Evolutionary conservation across 73 alveolate species (phyloP), one percentile per base, ranked within the genome.

Genomic region (Paramecium octaurelia): DNA sequence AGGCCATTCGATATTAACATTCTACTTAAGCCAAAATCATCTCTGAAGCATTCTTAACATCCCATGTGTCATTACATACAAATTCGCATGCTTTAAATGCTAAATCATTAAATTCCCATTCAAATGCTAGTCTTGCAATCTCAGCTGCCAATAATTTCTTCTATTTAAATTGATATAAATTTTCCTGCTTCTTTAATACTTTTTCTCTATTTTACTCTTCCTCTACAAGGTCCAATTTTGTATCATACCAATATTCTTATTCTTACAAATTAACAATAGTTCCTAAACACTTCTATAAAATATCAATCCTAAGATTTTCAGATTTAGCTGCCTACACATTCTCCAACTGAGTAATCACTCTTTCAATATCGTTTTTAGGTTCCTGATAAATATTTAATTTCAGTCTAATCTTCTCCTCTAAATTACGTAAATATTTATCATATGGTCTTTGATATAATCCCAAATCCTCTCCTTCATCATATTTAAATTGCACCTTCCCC

Each of bases 331-430:
- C 96, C 92, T 97, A 97, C 35, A 98, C 99, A 93, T 96, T 98
- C 92, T 98, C 99, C 27, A 98, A 96, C 85, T 98, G 98, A 48
- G 97, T 46, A 8, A 89, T 96, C 35, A 97, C 96, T 93, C 98
- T 95, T 86, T 98, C 99, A 11, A 96, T 87, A 21, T 94, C 96
- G 85, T 95, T 95, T 70, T 98, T 99, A 27, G 99, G 98, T 35
- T 97, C 99, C 27, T 96, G 96, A 70, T 97, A 95, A 16, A 96
- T 50, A 64, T 97, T 95, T 16, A 86, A 89, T 69, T 96, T 96
- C 12, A 97, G 76, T 40, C 85, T 92, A 8, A 97, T 86, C 44
- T 95, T 95, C 88, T 97, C 93, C 23, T 93, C 91, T 84, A 97
- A 58, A 50, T 93, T 85, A 68, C 92, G 88, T 60, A 97, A 76